A percentile compares a stretch with the other conserved stretches of the same genome.
Evolutionary conservation across 306 rosid species (phyloP).

Genomic region (Hippophae gyantsensis): DNA sequence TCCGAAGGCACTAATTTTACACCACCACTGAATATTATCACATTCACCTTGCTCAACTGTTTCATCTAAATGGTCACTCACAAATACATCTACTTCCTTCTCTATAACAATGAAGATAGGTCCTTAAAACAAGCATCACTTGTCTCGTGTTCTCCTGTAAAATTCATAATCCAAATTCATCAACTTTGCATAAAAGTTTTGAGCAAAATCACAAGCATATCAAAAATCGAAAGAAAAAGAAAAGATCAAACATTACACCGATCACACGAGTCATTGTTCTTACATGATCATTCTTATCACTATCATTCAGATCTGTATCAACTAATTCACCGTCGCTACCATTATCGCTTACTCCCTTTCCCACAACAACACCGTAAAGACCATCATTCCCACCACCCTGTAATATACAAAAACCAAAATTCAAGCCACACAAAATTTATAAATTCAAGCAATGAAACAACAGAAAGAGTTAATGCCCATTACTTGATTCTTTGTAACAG

Average conservation of each 20-base stretch:
- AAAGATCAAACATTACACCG: too few species aligned
- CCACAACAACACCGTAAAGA: slow-evolving; percentile 1
- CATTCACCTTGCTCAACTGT: too few species aligned
- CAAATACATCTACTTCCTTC: slow-evolving; percentile 12
- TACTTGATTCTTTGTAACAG: slow-evolving; percentile 20
- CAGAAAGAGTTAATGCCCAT: neutral
- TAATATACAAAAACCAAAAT: slow-evolving; percentile 3
- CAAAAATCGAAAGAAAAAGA: too few species aligned
- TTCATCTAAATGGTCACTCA: too few species aligned
- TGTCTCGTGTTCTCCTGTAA: too few species aligned
- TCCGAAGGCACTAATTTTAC: too few species aligned
- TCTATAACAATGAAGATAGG: neutral
- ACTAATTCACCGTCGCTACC: slow-evolving; percentile 1
- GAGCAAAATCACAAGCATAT: too few species aligned
- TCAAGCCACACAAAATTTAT: neutral
- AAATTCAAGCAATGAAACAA: neutral
- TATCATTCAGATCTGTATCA: slow-evolving; percentile 4
- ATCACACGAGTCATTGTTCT: slow-evolving; percentile 4
- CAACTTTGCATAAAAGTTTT: too few species aligned
- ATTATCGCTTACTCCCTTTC: slow-evolving; percentile 1
- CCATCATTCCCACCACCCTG: slow-evolving; percentile 7
- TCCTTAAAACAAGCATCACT: too few species aligned
- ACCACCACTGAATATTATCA: too few species aligned
- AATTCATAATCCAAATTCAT: too few species aligned
- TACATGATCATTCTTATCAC: slow-evolving; percentile 10